Evolutionary conservation across 1,284 basidiomycete genomes (phyloP).

Genomic region (Cryptococcus sp.): DNA sequence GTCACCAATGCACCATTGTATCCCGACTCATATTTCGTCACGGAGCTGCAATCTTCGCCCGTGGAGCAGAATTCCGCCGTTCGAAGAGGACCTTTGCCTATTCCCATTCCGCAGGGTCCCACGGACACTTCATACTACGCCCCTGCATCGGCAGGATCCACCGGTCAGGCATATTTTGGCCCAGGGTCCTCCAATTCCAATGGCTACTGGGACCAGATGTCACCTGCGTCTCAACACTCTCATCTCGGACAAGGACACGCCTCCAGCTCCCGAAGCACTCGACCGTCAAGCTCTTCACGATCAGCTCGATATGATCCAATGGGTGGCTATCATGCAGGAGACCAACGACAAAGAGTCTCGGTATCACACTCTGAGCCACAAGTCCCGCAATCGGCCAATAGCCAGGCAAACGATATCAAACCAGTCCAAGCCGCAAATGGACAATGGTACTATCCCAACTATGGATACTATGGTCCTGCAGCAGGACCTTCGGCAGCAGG

Average conservation of each 20-base stretch:
- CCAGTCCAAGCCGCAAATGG: not conserved
- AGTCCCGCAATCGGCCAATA: not conserved
- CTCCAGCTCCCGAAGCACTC: slow-evolving; percentile 13
- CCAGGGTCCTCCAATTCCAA: slow-evolving; percentile 12
- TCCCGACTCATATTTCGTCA: too few species aligned
- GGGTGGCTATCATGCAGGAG: not conserved
- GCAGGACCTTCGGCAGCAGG: not conserved
- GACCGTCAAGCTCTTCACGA: slow-evolving; percentile 14
- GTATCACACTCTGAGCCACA: not conserved
- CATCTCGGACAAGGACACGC: slow-evolving; percentile 11
- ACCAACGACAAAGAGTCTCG: not conserved
- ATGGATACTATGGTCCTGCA: not conserved
- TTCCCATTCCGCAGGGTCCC: slow-evolving; percentile 16
- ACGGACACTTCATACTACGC: slow-evolving; percentile 4
- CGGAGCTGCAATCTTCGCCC: slow-evolving; percentile 8
- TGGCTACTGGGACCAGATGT: slow-evolving; percentile 15
- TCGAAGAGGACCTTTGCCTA: slow-evolving; percentile 23
- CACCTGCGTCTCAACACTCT: slow-evolving; percentile 6
- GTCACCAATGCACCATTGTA: slow-evolving; percentile 18
- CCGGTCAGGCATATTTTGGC: slow-evolving; percentile 5
- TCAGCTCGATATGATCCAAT: slow-evolving; percentile 12
- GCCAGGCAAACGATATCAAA: not conserved
- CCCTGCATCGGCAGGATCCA: slow-evolving; percentile 11
- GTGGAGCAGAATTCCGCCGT: slow-evolving; percentile 7
- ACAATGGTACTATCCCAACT: not conserved